Base-by-base conservation (phyloP, 2,329 filamentous ascomycete species). In the Trichoderma aggressivum region DNA sequence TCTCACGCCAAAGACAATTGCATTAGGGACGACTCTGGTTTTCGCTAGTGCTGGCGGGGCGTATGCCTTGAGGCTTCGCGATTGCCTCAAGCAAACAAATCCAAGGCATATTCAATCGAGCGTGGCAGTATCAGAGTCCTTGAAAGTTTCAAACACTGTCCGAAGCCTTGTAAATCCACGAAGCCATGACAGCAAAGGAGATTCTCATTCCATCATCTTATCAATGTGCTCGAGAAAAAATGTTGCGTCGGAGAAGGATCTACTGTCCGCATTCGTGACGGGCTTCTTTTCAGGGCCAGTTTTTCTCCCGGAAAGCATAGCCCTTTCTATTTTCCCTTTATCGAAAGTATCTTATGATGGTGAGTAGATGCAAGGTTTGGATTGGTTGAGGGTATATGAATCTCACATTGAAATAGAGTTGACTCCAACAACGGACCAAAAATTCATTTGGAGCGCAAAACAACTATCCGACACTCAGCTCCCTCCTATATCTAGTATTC, bases 231-330 rank as follows among this genome's bases (percentile, higher is more conserved):
- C 50, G 18, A 30, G 12, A 43, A 7, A 58, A 21, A 36, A 58
- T 16, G 16, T 16, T 4, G 53, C 50, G 18, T 58, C 64, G n/a
- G 53, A 67, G n/a, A 53, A 67, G n/a, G 64, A 26, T 8, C 21
- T 67, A 2, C 12, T 67, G 28, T 58, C 24, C n/a, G 24, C 53
- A 10, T 58, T 67, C 28, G 26, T 67, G 26, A 43, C 36, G 1
- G 64, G 64, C 5, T 67, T 67, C 12, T 67, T 67, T 18, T 56
- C 64, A 12, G 64, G 64, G n/a, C 64, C 64, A 21, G 26, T 67
- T 47, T 67, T 67, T 21, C 50, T 47, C n/a, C 64, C 64, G 16
- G 64, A 67, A 18, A 58, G 64, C 10, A 47, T 58, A 7, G 53
- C 18, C 5, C 64, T 67, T 14, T 28, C 56, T 59, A 18, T 59